These are phyloP conservation scores for Cucurbita maxima DNA, from an alignment of 306 rosid genomes.

Conservation along the genomic window DNA sequence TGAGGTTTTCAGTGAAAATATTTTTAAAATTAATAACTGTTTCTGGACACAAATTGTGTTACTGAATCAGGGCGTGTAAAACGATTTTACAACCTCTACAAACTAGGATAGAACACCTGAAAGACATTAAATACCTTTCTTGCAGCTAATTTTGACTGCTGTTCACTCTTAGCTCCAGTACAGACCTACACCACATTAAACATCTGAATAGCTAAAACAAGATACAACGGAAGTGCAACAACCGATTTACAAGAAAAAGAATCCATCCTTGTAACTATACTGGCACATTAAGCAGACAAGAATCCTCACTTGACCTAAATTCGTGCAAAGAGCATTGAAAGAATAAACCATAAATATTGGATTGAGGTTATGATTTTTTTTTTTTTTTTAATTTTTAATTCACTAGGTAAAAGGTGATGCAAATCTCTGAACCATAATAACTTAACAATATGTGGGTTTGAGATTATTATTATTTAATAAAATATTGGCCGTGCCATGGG, in stretches of 20 bases:
- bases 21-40: no score
- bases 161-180: constrained; percentile 92
- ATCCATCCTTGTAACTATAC: neutral
- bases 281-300: neutral
- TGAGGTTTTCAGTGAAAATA: neutral
- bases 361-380: no score
- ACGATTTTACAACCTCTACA: neutral
- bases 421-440: neutral
- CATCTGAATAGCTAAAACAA: neutral
- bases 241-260: neutral
- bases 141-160: constrained; percentile 83
- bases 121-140: constrained; percentile 45
- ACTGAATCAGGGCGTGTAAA: neutral
- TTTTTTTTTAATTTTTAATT: no score
- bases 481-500: neutral
- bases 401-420: neutral
- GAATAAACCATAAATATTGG: neutral
- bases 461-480: neutral
- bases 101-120: neutral
- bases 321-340: neutral
- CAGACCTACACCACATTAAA: constrained; percentile 49
- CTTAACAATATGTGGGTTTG: neutral
- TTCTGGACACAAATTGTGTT: neutral
- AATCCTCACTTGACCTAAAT: neutral
- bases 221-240: neutral